These are phyloP conservation scores for Castanospermum australe DNA, from an alignment of 306 rosid species.

Conservation along the genomic window DNA sequence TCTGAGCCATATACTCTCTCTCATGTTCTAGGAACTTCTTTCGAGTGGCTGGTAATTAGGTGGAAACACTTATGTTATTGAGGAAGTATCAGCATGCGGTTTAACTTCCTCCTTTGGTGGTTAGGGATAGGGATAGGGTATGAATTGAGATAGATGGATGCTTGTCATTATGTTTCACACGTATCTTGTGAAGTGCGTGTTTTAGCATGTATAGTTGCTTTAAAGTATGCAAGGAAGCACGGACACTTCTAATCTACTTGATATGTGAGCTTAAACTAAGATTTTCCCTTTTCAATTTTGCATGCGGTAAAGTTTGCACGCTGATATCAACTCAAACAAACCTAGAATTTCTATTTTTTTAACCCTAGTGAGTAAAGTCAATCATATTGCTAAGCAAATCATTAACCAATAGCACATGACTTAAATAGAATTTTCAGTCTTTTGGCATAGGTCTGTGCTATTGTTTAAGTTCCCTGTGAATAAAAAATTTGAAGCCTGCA, in stretches of 20 bases:
- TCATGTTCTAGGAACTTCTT: not conserved
- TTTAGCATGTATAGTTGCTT: no score
- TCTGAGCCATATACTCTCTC: not conserved
- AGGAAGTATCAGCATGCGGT: not conserved
- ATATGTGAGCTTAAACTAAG: not conserved
- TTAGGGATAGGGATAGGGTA: not conserved
- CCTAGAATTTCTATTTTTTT: not conserved
- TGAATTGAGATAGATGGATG: not conserved
- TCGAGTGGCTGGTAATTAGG: not conserved
- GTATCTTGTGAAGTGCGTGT: no score
- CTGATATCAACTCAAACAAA: not conserved
- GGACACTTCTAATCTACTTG: no score
- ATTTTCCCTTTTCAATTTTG: not conserved
- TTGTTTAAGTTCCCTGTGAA: not conserved
- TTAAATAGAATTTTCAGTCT: not conserved
- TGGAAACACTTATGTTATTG: not conserved
- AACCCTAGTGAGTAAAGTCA: not conserved
- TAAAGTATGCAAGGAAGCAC: no score
- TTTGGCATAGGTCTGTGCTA: not conserved
- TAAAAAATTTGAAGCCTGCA: not conserved
- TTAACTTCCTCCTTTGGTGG: not conserved
- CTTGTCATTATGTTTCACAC: not conserved
- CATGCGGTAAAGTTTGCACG: not conserved
- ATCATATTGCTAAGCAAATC: not conserved
- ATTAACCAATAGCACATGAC: not conserved